Conservation (phyloP, 139 green algal genomes). For the Tetradesmus lagerheimii region DNA sequence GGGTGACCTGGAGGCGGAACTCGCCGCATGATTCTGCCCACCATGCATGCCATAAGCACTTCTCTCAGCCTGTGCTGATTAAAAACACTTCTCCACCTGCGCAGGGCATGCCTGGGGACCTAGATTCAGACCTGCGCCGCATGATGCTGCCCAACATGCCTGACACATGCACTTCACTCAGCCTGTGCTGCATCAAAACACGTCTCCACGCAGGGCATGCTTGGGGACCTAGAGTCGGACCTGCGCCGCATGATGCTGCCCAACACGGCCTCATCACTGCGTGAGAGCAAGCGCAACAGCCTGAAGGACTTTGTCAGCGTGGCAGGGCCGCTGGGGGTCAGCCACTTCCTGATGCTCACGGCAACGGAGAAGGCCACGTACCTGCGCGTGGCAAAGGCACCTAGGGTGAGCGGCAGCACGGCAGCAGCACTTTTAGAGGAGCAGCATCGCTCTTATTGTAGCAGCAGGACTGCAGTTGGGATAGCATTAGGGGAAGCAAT, state of each 20-base stretch:
- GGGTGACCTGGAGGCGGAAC: too few species aligned
- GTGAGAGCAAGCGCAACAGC: slow-evolving; percentile 68
- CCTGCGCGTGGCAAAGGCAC: slow-evolving; percentile 90
- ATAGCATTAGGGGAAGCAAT: too few species aligned
- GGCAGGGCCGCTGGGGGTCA: slow-evolving; percentile 94
- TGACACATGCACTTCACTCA: not conserved
- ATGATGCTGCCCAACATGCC: slow-evolving; percentile 74
- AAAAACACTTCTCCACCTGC: too few species aligned
- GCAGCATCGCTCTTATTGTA: too few species aligned
- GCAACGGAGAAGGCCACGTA: slow-evolving; percentile 89
- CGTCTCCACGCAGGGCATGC: slow-evolving; percentile 73
- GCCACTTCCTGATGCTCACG: slow-evolving; percentile 95
- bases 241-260: slow-evolving; percentile 93
- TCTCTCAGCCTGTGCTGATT: too few species aligned
- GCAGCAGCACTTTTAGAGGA: too few species aligned
- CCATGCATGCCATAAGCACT: too few species aligned
- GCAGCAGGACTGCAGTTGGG: too few species aligned
- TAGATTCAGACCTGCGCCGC: slow-evolving; percentile 90
- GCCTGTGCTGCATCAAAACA: not conserved
- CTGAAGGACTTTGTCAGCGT: slow-evolving; percentile 98
- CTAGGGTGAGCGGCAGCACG: slow-evolving; percentile 66
- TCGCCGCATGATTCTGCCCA: too few species aligned
- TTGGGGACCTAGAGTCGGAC: slow-evolving; percentile 90
- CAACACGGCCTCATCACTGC: slow-evolving; percentile 91
- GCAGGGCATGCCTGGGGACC: slow-evolving; percentile 77